Conservation (phyloP, 2,329 filamentous ascomycete species). For the Fusarium brevicatenulatum region DNA sequence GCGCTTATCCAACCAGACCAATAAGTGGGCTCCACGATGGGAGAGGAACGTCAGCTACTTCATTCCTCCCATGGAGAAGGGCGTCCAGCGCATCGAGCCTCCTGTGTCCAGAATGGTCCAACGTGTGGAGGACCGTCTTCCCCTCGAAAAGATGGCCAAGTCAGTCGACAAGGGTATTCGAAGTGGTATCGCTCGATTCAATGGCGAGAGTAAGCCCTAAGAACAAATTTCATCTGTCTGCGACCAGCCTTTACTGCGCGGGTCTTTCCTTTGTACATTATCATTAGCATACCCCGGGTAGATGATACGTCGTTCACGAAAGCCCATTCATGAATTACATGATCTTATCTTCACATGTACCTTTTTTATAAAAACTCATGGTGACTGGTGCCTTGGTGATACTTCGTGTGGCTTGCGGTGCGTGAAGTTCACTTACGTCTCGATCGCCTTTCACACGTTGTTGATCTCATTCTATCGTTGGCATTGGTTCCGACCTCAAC, state of each 20-base stretch:
- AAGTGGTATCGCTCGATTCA: conserved; percentile 55
- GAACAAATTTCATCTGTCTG: neutral
- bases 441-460: neutral
- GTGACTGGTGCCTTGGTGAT: neutral
- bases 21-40: conserved; percentile 69
- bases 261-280: conserved; percentile 32
- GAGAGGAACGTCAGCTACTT: conserved; percentile 67
- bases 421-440: neutral
- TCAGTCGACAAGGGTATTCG: conserved; percentile 60
- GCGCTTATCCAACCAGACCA: conserved; percentile 63
- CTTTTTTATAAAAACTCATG: neutral
- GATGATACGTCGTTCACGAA: conserved; percentile 12
- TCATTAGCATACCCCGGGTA: conserved; percentile 36
- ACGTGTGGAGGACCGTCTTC: conserved; percentile 58
- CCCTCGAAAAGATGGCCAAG: conserved; percentile 62
- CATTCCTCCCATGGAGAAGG: conserved; percentile 57
- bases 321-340: conserved; percentile 27
- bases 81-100: conserved; percentile 61
- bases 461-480: neutral
- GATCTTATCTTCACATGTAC: neutral
- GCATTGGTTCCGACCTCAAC: neutral
- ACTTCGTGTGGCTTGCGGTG: neutral
- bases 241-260: neutral
- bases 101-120: conserved; percentile 58
- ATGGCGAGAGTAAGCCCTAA: conserved; percentile 43